A percentile compares a stretch with the other conserved stretches of the same genome.
Evolutionary conservation across 371 early-diverging fungal genomes (phyloP).

Genomic region (Dinochytrium kinnereticum): DNA sequence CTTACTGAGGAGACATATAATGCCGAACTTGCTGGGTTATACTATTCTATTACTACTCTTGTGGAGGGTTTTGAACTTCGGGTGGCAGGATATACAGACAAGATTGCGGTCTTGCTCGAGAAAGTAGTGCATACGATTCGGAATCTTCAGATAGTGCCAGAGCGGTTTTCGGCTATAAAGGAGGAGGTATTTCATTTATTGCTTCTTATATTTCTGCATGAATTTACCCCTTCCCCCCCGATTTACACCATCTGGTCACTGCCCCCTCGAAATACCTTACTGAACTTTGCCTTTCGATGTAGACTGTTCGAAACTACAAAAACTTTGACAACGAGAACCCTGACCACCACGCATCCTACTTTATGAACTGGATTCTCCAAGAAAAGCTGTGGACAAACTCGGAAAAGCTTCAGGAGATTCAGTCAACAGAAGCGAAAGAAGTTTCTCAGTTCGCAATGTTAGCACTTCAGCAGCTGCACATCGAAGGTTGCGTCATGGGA

Average conservation of each 20-base stretch:
- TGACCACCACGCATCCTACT: slow-evolving; percentile 79
- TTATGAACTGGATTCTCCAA: slow-evolving; percentile 74
- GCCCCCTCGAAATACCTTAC: neutral
- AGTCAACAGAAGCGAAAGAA: slow-evolving; percentile 65
- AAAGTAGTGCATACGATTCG: slow-evolving; percentile 75
- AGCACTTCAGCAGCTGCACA: slow-evolving; percentile 69
- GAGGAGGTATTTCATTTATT: slow-evolving; percentile 52
- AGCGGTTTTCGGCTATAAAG: slow-evolving; percentile 73
- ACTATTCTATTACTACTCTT: slow-evolving; percentile 68
- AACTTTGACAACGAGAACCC: slow-evolving; percentile 77
- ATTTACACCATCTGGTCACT: neutral
- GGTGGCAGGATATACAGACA: slow-evolving; percentile 87
- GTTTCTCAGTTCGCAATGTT: slow-evolving; percentile 71
- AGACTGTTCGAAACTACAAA: slow-evolving; percentile 67
- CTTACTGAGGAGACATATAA: slow-evolving; percentile 84
- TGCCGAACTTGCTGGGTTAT: slow-evolving; percentile 85
- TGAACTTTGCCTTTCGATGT: too few species aligned
- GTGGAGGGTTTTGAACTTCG: slow-evolving; percentile 49
- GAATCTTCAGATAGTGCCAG: slow-evolving; percentile 62
- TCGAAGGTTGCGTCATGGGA: slow-evolving; percentile 85
- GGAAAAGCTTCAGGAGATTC: slow-evolving; percentile 71
- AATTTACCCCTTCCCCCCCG: neutral
- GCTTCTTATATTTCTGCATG: neutral
- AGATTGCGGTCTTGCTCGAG: slow-evolving; percentile 72
- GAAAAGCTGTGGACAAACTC: slow-evolving; percentile 80